Evolutionary conservation across 1,284 basidiomycete genomes (phyloP).

Genomic region (Vanrija pseudolonga): DNA sequence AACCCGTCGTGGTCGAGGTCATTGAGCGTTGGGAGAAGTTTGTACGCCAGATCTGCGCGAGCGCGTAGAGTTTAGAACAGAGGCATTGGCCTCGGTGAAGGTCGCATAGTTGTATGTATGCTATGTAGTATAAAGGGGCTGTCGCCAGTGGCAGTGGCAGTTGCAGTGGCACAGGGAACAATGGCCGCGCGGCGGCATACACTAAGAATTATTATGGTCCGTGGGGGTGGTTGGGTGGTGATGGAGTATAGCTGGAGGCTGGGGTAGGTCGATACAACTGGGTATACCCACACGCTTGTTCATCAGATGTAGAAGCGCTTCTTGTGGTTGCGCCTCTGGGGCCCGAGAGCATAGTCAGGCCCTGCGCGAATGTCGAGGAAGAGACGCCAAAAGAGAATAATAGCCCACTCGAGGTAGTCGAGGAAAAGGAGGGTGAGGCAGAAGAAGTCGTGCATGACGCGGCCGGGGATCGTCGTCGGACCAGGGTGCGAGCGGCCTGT

Average conservation of each 20-base stretch:
- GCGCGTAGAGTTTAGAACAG: not conserved
- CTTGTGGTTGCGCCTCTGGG: not conserved
- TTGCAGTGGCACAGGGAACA: not conserved
- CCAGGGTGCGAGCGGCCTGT: not conserved
- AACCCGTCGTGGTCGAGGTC: conserved; percentile 35
- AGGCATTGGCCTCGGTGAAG: too few relatives aligned
- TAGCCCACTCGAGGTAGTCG: conserved; percentile 29
- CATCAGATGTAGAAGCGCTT: not conserved
- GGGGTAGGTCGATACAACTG: not conserved
- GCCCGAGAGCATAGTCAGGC: conserved; percentile 4
- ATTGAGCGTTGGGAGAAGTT: conserved; percentile 46
- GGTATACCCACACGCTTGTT: too few relatives aligned
- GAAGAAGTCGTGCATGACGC: conserved; percentile 29
- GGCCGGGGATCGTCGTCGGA: conserved; percentile 23
- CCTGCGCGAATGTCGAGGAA: conserved; percentile 27
- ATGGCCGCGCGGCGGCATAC: too few relatives aligned
- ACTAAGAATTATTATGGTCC: not conserved
- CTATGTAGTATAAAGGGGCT: not conserved
- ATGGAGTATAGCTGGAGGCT: not conserved
- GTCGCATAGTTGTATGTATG: too few relatives aligned
- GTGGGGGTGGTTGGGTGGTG: not conserved
- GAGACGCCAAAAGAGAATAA: conserved; percentile 29
- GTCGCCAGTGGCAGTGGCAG: too few relatives aligned
- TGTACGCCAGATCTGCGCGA: conserved; percentile 22
- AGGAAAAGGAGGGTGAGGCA: conserved; percentile 24